A percentile compares a stretch with the other conserved stretches of the same genome.
These are phyloP conservation scores for Candida sojae DNA, from an alignment of 1,139 yeast genomes.

Conservation along the genomic window DNA sequence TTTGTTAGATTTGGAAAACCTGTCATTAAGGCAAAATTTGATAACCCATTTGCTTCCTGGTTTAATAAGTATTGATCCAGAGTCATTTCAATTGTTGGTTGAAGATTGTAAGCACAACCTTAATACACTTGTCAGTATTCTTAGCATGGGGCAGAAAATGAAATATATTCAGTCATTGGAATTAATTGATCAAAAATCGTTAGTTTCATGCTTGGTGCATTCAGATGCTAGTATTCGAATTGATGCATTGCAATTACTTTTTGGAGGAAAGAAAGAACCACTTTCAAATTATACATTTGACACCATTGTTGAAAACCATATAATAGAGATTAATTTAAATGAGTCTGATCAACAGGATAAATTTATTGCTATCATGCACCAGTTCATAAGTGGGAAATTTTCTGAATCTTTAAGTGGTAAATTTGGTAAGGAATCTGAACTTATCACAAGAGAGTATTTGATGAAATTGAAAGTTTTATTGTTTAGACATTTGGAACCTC, in stretches of 20 bases:
- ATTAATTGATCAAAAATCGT: constrained; percentile 5
- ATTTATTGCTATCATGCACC: constrained; percentile 59
- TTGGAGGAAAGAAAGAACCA: constrained; percentile 54
- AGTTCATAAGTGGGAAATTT: constrained; percentile 56
- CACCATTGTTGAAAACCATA: constrained; percentile 34
- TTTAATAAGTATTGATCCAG: constrained; percentile 54
- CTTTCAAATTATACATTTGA: constrained; percentile 48
- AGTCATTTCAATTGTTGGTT: constrained; percentile 19
- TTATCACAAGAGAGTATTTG: constrained; percentile 34
- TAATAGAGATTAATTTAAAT: constrained; percentile 51
- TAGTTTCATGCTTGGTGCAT: constrained; percentile 46
- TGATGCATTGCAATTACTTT: constrained; percentile 54
- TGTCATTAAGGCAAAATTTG: constrained; percentile 38
- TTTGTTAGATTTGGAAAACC: constrained; percentile 36
- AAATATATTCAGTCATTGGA: constrained; percentile 32
- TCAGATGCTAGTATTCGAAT: constrained; percentile 50
- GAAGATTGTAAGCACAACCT: constrained; percentile 26
- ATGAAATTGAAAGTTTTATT: constrained; percentile 45
- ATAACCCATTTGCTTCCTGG: constrained; percentile 59
- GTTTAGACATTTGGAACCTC: constrained; percentile 54
- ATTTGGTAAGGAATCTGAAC: constrained; percentile 22
- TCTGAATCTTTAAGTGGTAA: constrained; percentile 50
- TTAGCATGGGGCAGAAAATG: constrained; percentile 68
- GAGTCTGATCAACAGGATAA: constrained; percentile 66
- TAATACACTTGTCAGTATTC: constrained; percentile 51